Base-by-base conservation (phyloP, 1,139 yeast genomes). In the Saccharomycopsis hybrid region DNA sequence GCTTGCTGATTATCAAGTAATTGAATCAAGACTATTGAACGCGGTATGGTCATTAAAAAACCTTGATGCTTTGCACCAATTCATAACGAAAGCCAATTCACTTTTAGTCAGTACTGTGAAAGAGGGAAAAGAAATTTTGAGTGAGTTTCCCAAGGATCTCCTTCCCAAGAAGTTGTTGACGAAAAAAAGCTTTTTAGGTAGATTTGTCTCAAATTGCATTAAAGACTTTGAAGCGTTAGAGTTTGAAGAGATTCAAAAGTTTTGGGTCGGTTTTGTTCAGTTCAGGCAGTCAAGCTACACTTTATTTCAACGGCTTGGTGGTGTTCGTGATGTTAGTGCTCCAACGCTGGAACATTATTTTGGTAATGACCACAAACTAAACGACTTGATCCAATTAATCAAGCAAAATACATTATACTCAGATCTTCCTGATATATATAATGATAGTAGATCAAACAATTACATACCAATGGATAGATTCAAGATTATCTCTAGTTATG, bases 191-290 rank as follows among this genome's bases (percentile, higher is more conserved):
- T 70, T 73, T 41, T 57, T 75, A 29, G 79, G 79, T 3, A 59
- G 62, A 5, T 74, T 71, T 57, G 71, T 74, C 8, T 56, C 65
- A 11, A 60, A 61, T 33, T 67, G 80, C 39, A 67, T 73, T 1
- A 67, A 78, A 3, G 72, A 81, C 5, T 76, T 75, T 57, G 76
- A 74, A 43, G 63, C 77, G 1, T 62, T 84, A 48, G 77, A 75
- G 53, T 83, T 82, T 59, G 85, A 82, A 54, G 85, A 80, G 56
- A 65, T 72, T 1, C 64, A 72, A 7, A 59, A 68, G 4, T 61
- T 84, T n/a, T 82, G 80, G 74, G 70, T 68, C 38, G 72, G 80
- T 1, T 78, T 82, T 60, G 63, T 70, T 3, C 70, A 69, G 30
- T 82, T 78, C 59, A 65, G 85, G 53, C 73, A 70, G 38, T 57